Conservation (phyloP, 305 asterid species). For the Fraxinus paxiana region DNA sequence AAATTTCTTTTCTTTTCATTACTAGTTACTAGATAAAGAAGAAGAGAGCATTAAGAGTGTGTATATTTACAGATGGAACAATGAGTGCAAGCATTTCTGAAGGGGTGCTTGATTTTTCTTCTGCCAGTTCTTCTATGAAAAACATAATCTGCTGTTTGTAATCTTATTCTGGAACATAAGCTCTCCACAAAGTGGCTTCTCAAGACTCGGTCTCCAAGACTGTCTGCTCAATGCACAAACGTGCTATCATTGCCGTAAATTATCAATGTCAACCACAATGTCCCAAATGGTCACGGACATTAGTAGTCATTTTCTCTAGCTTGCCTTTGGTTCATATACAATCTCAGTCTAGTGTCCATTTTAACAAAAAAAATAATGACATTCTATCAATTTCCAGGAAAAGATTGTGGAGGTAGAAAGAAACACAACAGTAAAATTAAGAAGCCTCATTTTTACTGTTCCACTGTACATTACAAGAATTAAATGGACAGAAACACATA, state of each 20-base stretch:
- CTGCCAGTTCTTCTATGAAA: background rate
- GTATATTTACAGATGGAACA: constrained; percentile 23
- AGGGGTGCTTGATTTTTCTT: constrained; percentile 10
- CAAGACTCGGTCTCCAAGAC: background rate
- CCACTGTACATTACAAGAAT: background rate
- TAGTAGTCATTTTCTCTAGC: background rate
- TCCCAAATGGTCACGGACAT: background rate
- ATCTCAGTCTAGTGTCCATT: background rate
- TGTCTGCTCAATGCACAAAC: background rate
- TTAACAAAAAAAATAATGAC: background rate
- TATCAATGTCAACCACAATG: background rate
- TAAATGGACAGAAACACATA: background rate
- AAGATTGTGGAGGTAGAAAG: background rate
- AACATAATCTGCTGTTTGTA: constrained; percentile 7
- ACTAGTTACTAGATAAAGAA: constrained; percentile 8
- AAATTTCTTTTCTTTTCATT: background rate
- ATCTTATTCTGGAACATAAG: constrained; percentile 20
- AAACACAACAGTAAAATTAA: background rate
- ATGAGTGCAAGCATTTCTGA: constrained; percentile 15
- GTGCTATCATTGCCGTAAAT: background rate
- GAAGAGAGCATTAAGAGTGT: constrained; percentile 21
- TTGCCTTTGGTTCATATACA: background rate
- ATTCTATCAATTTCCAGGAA: background rate
- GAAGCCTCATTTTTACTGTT: background rate
- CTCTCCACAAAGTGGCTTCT: background rate